Evolutionary conservation across 106 monocot genomes (phyloP).

Genomic region (Allium cepa): DNA sequence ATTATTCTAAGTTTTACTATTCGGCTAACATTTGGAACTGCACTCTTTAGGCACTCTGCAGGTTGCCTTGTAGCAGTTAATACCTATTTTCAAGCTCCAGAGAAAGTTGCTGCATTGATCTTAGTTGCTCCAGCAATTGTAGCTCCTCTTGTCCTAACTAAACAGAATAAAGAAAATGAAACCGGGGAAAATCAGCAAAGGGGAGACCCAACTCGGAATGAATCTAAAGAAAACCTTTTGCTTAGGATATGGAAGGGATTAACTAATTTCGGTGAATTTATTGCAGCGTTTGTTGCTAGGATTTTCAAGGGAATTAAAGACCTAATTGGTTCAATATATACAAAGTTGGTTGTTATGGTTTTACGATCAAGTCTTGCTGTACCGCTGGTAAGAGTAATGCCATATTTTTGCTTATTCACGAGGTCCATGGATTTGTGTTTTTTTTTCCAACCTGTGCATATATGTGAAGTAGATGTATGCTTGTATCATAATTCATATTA

Average conservation of each 20-base stretch:
- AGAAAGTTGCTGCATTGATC: constrained; percentile 70
- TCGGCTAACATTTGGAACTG: too few relatives aligned
- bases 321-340: constrained; percentile 35
- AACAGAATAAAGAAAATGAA: constrained; percentile 11
- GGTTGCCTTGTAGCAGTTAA: constrained; percentile 87
- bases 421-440: too few relatives aligned
- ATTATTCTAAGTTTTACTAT: too few relatives aligned
- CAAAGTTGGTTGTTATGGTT: constrained; percentile 32
- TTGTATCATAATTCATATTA: too few relatives aligned
- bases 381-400: constrained; percentile 42
- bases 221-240: constrained; percentile 20
- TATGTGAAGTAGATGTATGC: too few relatives aligned
- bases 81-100: constrained; percentile 78
- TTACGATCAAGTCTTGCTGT: constrained; percentile 51
- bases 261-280: constrained; percentile 12
- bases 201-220: background rate
- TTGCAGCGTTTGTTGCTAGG: constrained; percentile 13
- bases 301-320: constrained; percentile 36
- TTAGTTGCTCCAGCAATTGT: constrained; percentile 81
- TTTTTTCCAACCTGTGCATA: too few relatives aligned
- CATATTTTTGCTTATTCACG: background rate
- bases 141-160: constrained; percentile 41
- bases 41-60: constrained; percentile 69
- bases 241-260: constrained; percentile 43
- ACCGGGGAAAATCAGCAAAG: constrained; percentile 7